Evolutionary conservation across 2,329 filamentous ascomycete species (phyloP).

Genomic region (Ciborinia camelliae): DNA sequence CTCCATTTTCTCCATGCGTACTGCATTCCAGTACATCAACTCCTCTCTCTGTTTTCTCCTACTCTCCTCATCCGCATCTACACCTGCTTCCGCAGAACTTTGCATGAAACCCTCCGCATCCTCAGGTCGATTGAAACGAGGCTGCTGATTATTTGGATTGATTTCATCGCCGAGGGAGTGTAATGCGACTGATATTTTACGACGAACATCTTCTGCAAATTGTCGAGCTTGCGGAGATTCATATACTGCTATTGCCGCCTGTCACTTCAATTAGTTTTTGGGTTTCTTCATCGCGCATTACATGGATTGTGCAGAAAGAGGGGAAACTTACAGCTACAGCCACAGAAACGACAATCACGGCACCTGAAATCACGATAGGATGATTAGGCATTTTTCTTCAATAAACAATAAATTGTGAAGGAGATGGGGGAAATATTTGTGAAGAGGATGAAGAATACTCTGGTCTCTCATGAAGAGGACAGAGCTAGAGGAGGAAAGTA

Average conservation of each 20-base stretch:
- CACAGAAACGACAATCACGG: constrained; percentile 36
- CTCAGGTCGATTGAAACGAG: constrained; percentile 62
- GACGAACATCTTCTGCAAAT: constrained; percentile 58
- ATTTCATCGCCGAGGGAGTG: constrained; percentile 58
- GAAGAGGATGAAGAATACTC: background rate
- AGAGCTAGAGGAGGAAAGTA: constrained; percentile 10
- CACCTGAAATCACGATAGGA: constrained; percentile 35
- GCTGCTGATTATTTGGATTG: constrained; percentile 41
- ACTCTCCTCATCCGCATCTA: constrained; percentile 61
- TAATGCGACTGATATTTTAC: constrained; percentile 58
- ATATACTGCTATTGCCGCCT: constrained; percentile 48
- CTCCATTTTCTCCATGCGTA: constrained; percentile 49
- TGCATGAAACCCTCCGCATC: constrained; percentile 62
- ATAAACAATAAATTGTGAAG: constrained; percentile 8
- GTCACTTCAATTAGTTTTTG: constrained; percentile 17
- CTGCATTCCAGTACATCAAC: constrained; percentile 62
- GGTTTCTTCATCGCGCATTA: background rate
- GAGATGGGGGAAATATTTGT: constrained; percentile 10
- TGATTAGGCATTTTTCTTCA: constrained; percentile 36
- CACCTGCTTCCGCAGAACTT: constrained; percentile 47
- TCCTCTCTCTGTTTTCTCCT: constrained; percentile 61
- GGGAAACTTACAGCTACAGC: constrained; percentile 35
- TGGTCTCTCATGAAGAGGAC: background rate
- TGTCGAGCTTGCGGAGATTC: constrained; percentile 62
- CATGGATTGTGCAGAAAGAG: constrained; percentile 2